Evolutionary conservation across 768 basidiomycete genomes (phyloP), one percentile per base, ranked within the genome.

Genomic region (Epithele typhae): DNA sequence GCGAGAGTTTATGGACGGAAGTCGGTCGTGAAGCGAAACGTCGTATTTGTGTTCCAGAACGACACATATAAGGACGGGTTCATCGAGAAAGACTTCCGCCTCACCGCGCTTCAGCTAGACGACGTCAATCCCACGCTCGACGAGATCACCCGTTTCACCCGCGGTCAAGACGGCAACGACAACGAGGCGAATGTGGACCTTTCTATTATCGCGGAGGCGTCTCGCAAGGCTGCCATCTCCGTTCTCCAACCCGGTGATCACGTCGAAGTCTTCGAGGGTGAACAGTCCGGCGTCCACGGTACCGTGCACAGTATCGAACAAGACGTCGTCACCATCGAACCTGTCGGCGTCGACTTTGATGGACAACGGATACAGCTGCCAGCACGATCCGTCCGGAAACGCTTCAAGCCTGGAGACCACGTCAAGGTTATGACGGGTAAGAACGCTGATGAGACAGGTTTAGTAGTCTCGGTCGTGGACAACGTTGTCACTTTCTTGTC

Each of bases 161-260:
- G 83, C 37, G 79, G 81, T 27, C 81, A 83, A 58, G 87, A 90
- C 36, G 83, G 81, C 23, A 77, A 74, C 12, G 80, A 81, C 36
- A 74, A 74, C 36, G 84, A 85, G 43, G 71, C 73, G 25, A 71
- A 77, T n/a, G 82, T 96, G 38, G 92, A 98, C 63, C 72, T 97
- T 36, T 87, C 87, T 12, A 79, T 89, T 41, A 93, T 98, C 48
- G 92, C 92, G 0, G 94, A 95, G 64, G 91, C 92, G 3, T 89
- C 94, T 1, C 74, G 85, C 37, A 93, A 91, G 60, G 84, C 90
- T 5, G 90, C 92, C n/a, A 87, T 92, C 25, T 80, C 88, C 10
- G 91, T 92, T 6, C 72, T 99, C n/a, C 92, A 96, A 61, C 96
- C 96, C 0, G 96, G 96, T 39, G 96, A 99, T 68, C 90, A 92